Evolutionary conservation across 129 eudicot species (phyloP), one percentile per base, ranked within the genome.

Genomic region (Tagetes patula): DNA sequence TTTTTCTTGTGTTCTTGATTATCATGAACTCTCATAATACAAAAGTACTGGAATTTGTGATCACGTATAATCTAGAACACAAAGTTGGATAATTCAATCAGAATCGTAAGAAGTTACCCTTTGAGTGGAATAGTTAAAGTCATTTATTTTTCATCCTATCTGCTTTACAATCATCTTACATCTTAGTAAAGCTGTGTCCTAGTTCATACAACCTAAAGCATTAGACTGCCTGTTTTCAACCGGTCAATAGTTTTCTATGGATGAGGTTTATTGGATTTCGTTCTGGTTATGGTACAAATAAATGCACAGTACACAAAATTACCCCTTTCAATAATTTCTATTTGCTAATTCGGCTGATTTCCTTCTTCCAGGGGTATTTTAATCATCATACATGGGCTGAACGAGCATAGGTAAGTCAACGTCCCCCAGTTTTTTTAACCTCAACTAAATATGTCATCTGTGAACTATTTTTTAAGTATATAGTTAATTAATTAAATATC

Each of bases 381-480:
- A 62, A 86, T 88, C 73, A 90, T 94, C 71, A 84, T 94, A 30
- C 98, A 94, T 36, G 98, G 98, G 68, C 93, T 94, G 49, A 94
- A 94, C 50, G 98, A 94, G 85, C 98, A 94, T 83, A 91, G 98
- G 98, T 83, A 87, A 77, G 34, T 46, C 13, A 40, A 1, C 11
- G 48, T 48, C 46, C 58, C 43, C 14, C 12, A 8, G 49, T 59
- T 31, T 12, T 20, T 48, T 11, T 56, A 12, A 2, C 11, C 20
- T 65, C 36, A 43, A 37, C 41, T 8, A 55, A 43, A 67, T 62
- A 30, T 54, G 3, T 53, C 34, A n/a, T 34, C 0, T 12, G 8
- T 40, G 39, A 59, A 42, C 6, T 49, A 58, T 68, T 54, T 6
- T 53, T 53, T 53, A 53, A 14, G 20, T 54, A 48, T 36, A 31